Percentiles rank a stretch among this genome's conserved stretches.
Evolutionary conservation across 495 filamentous ascomycete genomes (phyloP).

Genomic region (Diplogelasinospora grovesii): DNA sequence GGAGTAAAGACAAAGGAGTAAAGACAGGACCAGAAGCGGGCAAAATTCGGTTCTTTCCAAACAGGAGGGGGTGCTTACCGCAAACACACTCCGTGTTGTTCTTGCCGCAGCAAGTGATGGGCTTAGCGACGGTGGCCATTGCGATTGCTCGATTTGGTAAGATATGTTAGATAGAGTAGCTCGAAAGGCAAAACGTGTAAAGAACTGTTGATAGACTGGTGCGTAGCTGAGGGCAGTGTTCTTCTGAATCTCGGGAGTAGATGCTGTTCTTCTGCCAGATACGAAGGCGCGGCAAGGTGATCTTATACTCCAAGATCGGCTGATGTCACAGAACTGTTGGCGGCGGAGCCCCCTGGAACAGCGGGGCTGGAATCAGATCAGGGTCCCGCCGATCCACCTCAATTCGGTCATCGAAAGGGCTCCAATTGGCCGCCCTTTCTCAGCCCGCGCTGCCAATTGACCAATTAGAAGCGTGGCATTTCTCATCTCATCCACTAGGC

Average conservation of each 20-base stretch:
- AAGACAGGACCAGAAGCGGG: not conserved
- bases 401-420: slow-evolving; percentile 6
- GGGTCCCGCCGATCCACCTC: no score
- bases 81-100: slow-evolving; percentile 44
- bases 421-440: slow-evolving; percentile 12
- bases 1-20: not conserved
- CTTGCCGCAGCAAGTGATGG: slow-evolving; percentile 47
- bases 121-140: slow-evolving; percentile 21
- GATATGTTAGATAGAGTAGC: not conserved
- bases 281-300: no score
- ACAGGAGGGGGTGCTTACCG: slow-evolving; percentile 23
- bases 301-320: slow-evolving; percentile 14
- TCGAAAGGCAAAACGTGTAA: not conserved
- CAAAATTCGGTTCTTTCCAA: not conserved
- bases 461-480: slow-evolving; percentile 20
- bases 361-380: not conserved
- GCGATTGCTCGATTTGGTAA: slow-evolving; percentile 4
- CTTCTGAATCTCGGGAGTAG: no score
- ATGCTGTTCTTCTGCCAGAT: no score
- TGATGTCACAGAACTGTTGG: slow-evolving; percentile 14
- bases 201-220: not conserved
- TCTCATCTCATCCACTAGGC: slow-evolving; percentile 22
- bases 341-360: slow-evolving; percentile 11
- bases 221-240: not conserved
- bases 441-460: no score